phyloP scores from a whole-genome alignment of 441 rosid species.

The Erodium moschatum region DNA sequence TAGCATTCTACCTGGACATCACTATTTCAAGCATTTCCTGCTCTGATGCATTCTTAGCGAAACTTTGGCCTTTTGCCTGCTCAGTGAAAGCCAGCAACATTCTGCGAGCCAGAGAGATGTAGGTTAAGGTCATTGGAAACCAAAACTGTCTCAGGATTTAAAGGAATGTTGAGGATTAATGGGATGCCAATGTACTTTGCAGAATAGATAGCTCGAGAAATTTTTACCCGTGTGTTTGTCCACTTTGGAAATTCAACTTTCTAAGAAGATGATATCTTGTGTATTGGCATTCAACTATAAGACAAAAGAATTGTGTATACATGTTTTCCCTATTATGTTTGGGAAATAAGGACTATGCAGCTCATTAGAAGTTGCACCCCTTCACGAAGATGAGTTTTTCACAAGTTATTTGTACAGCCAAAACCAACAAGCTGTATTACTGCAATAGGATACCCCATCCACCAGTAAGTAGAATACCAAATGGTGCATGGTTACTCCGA shows the following conservation, averaged over 20 bases:
- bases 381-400: too few species aligned
- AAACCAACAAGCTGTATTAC: too few species aligned
- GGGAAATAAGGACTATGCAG: too few species aligned
- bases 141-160: background rate
- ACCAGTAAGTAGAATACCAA: background rate
- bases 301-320: background rate
- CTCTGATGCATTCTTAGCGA: slow-evolving; percentile 73
- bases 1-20: slow-evolving; percentile 55
- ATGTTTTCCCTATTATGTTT: too few species aligned
- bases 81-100: slow-evolving; percentile 80
- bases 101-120: slow-evolving; percentile 39
- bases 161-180: background rate
- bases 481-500: background rate
- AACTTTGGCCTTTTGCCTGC: slow-evolving; percentile 61
- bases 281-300: background rate
- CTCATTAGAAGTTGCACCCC: too few species aligned
- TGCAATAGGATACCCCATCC: background rate
- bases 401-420: too few species aligned
- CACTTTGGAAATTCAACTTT: background rate
- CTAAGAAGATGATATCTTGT: background rate
- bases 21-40: slow-evolving; percentile 88
- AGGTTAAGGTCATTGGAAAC: slow-evolving; percentile 9
- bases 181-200: background rate
- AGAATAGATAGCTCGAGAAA: background rate
- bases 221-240: background rate